Base-by-base conservation (phyloP, 495 filamentous ascomycete species). In the Penicillium mononematosum region DNA sequence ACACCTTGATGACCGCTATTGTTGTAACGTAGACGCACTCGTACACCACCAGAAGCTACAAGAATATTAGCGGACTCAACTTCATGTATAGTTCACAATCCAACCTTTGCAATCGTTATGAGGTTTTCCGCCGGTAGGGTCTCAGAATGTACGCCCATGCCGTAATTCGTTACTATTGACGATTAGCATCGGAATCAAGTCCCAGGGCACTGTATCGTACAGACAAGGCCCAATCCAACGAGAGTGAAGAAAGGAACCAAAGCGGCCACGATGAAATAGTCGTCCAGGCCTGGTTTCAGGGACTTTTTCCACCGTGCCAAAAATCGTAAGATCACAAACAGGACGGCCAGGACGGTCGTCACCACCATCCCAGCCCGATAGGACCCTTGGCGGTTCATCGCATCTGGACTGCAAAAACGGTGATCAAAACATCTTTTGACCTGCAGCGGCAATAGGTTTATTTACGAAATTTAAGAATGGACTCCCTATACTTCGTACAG, bases 1-100 rank as follows among this genome's bases (percentile, higher is more conserved):
- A 66, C 4, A 71, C 20, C 24, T 73, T 75, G 53, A 58, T 61
- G 14, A 60, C n/a, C n/a, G 45, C 53, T 5, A 62, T 34, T 2
- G 53, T 39, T 2, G 32, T 48, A 22, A 45, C 58, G 31, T 65
- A 59, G 11, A 58, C 7, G 39, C 49, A 62, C 29, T 59, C 51
- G 34, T 56, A 61, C 5, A 59, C 32, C 5, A 56, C 32, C 0
- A 52, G 52, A 5, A 65, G 38, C 62, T 65, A 12, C 31, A 20
- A 14, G 19, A 3, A 20, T 16, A 12, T 38, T 16, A 31, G 45
- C 45, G 24, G 16, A 17, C 2, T 45, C 45, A 55, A 20, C 10
- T 34, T 12, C 20, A 16, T n/a, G 3, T 17, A 16, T 5, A 3
- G 4, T 12, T 12, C 24, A 0, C 27, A 14, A 20, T 3, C 32